phyloP scores from a whole-genome alignment of 2,329 filamentous ascomycete genomes.

The Corynespora cassiicola region DNA sequence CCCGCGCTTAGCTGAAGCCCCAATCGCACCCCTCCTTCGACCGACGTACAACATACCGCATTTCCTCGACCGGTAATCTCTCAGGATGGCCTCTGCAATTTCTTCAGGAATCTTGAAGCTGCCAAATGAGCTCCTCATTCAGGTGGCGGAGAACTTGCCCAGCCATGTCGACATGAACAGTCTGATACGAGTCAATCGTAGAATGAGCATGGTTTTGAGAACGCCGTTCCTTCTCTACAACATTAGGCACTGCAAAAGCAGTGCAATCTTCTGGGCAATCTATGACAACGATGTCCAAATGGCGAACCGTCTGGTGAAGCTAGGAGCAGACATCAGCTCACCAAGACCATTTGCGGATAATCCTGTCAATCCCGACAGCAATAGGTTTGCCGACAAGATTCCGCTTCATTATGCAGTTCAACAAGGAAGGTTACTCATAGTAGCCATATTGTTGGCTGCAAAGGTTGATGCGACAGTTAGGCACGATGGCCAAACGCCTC shows the following conservation, averaged over 20 bases:
- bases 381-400: too few relatives aligned
- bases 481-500: too few relatives aligned
- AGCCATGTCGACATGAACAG: background rate
- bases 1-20: too few relatives aligned
- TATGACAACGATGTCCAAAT: background rate
- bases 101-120: conserved; percentile 1
- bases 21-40: too few relatives aligned
- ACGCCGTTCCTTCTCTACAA: background rate
- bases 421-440: background rate
- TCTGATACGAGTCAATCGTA: background rate
- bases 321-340: background rate
- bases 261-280: background rate
- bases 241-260: background rate
- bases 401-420: background rate
- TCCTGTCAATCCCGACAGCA: too few relatives aligned
- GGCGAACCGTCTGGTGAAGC: background rate
- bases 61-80: too few relatives aligned
- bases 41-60: too few relatives aligned
- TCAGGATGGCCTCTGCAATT: too few relatives aligned
- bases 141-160: background rate
- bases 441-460: background rate
- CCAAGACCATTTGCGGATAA: too few relatives aligned
- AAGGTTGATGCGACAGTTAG: too few relatives aligned
- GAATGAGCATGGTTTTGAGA: background rate
- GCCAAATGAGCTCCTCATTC: background rate